A percentile compares a stretch with the other conserved stretches of the same genome.
Conservation (phyloP, 2,329 filamentous ascomycete genomes). For the Trichoderma lentiforme region DNA sequence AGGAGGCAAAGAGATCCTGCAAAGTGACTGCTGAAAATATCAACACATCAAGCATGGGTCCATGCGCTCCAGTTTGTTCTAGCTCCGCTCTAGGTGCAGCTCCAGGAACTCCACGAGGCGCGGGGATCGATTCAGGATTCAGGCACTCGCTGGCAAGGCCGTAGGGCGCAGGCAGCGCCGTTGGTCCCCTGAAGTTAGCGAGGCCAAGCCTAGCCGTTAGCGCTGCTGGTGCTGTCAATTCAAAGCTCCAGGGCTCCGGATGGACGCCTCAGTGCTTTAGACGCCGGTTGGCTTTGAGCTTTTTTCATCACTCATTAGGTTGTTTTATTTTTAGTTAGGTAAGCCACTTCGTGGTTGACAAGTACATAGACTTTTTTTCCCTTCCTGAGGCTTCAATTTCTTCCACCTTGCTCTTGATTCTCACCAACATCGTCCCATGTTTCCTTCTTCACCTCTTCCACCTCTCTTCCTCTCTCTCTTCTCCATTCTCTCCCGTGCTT, state of each 20-base stretch:
- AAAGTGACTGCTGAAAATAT: conserved; percentile 3
- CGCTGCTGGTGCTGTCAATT: not conserved
- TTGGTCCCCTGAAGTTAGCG: not conserved
- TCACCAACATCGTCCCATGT: too few species aligned
- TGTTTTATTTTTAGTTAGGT: not conserved
- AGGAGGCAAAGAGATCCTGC: not conserved
- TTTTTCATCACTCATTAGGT: not conserved
- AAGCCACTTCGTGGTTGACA: not conserved
- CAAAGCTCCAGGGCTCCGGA: not conserved
- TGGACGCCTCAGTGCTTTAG: not conserved
- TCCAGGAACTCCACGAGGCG: conserved; percentile 10
- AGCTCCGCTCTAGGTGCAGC: conserved; percentile 7
- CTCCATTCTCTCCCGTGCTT: not conserved
- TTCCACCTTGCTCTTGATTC: not conserved
- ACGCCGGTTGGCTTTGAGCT: not conserved
- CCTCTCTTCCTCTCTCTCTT: not conserved
- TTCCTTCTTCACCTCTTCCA: not conserved
- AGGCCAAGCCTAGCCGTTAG: not conserved
- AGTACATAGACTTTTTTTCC: not conserved
- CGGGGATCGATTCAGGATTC: conserved; percentile 2
- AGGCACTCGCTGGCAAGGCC: not conserved
- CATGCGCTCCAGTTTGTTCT: not conserved
- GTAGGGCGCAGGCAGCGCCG: not conserved
- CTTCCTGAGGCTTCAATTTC: not conserved
- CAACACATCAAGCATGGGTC: not conserved